Base-by-base conservation (phyloP, 306 rosid genomes). In the Rubus idaeus region DNA sequence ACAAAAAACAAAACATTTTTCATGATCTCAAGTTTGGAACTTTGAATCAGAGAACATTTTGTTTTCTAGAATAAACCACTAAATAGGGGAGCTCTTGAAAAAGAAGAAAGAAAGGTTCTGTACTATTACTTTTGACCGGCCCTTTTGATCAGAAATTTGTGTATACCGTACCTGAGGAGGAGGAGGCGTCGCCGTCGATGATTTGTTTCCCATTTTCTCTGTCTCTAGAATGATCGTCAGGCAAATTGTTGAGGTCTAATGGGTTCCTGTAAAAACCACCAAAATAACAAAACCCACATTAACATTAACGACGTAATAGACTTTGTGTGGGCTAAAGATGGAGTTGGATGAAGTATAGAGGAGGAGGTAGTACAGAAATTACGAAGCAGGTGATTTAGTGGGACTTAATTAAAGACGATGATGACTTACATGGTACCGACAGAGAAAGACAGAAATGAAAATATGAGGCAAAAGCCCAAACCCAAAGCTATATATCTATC, bases 211-310 rank as follows among this genome's bases (percentile, higher is more conserved):
- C 90, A 75, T 85, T 87, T 64, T 85, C 87, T 65, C 81, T 85
- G 77, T 65, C 70, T 65, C 26, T 65, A 2, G 68, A 81, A 83
- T 81, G 87, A 26, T 93, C 98, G 74, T 90, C 97, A 5, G 98
- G 98, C 76, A 93, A 88, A 81, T 90, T 93, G 87, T 91, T 93
- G 84, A 93, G 98, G 85, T 93, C 98, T 75, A 93, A 86, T 5
- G 98, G 94, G 78, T 87, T 91, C 99, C 99, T 95, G 96, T 49
- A 70, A 78, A 78, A 80, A 77, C 68, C 16, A 65, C 75, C 81
- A 69, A 56, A 75, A 57, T 39, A 37, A 9, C 39, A 52, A 73
- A 40, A 57, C 5, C 40, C 13, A 9, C 1, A 21, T 46, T 6
- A 37, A 53, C 12, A 4, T 42, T 10, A 70, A 42, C 65, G 35